These are phyloP conservation scores for Spizellomyces punctatus DNA, from an alignment of 192 early-diverging fungal species.

Conservation along the genomic window DNA sequence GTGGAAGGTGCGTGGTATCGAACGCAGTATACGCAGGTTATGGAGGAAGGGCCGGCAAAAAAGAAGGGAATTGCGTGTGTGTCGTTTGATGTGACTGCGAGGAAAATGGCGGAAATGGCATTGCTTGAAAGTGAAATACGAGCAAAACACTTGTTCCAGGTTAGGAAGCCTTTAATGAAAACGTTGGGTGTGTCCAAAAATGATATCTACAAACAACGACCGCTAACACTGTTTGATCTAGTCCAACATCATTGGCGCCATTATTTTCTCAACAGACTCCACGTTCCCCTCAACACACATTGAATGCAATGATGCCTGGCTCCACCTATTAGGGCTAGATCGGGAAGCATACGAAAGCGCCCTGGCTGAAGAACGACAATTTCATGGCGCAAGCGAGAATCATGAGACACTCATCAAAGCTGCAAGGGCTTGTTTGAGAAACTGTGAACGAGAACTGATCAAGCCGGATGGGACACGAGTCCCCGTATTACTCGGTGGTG, in stretches of 20 bases:
- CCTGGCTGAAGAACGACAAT: not conserved
- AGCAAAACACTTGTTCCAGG: constrained; percentile 4
- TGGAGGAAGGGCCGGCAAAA: not conserved
- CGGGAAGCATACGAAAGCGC: not conserved
- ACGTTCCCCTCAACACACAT: not conserved
- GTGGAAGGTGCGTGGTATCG: not conserved
- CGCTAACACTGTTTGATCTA: not conserved
- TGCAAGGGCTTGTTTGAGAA: not conserved
- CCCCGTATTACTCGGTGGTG: not conserved
- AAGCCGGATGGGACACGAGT: not conserved
- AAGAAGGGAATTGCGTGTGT: not conserved
- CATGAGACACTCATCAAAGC: not conserved
- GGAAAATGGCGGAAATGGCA: not conserved
- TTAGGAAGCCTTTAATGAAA: not conserved
- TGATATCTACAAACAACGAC: no score
- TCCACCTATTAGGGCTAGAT: not conserved
- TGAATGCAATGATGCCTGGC: constrained; percentile 1
- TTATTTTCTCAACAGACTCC: not conserved
- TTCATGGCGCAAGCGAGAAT: not conserved
- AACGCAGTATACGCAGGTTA: not conserved
- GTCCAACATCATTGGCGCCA: constrained; percentile 4
- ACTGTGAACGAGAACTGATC: not conserved
- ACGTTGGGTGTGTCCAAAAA: not conserved
- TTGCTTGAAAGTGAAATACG: not conserved
- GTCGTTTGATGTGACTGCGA: not conserved